A percentile compares a stretch with the other conserved stretches of the same genome.
These are phyloP conservation scores for Gentiana dahurica DNA, from an alignment of 257 asterid genomes.

Conservation along the genomic window DNA sequence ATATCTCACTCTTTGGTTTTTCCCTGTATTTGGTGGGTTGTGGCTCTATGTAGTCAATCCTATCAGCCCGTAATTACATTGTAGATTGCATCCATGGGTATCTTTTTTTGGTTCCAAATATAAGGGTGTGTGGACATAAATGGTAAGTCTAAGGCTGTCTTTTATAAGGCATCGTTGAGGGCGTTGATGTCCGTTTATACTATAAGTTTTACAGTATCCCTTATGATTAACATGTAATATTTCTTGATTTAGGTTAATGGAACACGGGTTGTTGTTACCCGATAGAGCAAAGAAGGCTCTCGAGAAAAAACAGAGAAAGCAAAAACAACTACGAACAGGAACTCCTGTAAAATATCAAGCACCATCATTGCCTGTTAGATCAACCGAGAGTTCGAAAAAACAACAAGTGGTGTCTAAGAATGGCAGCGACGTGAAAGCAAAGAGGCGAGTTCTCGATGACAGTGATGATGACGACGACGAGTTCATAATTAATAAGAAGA, in stretches of 20 bases:
- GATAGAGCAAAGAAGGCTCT: constrained; percentile 64
- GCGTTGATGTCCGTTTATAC: no score
- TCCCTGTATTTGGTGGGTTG: no score
- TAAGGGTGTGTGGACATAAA: no score
- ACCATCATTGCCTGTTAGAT: constrained; percentile 24
- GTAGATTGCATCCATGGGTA: no score
- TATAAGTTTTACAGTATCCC: no score
- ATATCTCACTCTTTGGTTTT: no score
- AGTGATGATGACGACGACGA: constrained; percentile 60
- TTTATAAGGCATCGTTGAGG: no score
- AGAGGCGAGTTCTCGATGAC: constrained; percentile 34
- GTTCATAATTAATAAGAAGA: constrained; percentile 53
- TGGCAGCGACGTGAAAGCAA: constrained; percentile 42
- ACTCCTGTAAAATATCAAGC: constrained; percentile 64
- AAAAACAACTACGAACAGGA: constrained; percentile 55
- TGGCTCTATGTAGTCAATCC: no score
- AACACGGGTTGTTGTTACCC: constrained; percentile 73
- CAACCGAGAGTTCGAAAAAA: constrained; percentile 43
- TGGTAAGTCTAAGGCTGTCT: no score
- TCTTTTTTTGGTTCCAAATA: no score
- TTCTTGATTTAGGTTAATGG: constrained; percentile 60
- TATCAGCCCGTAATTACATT: no score
- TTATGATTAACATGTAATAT: not conserved
- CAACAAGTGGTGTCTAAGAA: constrained; percentile 43
- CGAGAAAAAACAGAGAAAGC: constrained; percentile 83